Conservation (phyloP, 805 yeast species). For the Isabelozyma rhagii region DNA sequence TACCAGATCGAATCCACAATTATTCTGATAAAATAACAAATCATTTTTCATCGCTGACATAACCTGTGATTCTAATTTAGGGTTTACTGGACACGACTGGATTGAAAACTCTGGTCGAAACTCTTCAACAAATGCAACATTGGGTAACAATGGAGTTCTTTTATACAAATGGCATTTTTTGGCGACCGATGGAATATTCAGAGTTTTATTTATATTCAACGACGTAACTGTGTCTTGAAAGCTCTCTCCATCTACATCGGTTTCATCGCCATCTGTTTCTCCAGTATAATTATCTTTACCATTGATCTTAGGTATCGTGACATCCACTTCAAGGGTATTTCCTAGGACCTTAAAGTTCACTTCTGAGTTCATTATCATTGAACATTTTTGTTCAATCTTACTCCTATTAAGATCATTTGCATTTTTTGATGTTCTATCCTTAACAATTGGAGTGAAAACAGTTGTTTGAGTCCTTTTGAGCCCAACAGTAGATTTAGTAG, state of each 20-base stretch:
- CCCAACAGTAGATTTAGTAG: conserved; percentile 1
- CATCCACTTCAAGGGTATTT: conserved; percentile 3
- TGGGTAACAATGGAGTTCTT: conserved; percentile 23
- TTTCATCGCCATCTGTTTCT: not conserved
- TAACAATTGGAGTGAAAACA: conserved; percentile 17
- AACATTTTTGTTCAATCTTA: conserved; percentile 18
- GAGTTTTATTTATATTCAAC: not conserved
- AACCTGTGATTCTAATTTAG: conserved; percentile 49
- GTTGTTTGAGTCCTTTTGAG: conserved; percentile 20
- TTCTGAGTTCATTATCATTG: conserved; percentile 18
- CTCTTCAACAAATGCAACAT: conserved; percentile 45
- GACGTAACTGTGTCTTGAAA: conserved; percentile 10
- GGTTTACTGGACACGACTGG: conserved; percentile 53
- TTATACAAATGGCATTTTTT: conserved; percentile 8
- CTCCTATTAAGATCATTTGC: conserved; percentile 16
- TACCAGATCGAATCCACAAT: conserved; percentile 26
- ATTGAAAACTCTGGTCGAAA: conserved; percentile 50
- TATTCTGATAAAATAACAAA: conserved; percentile 39
- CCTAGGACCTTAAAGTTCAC: not conserved
- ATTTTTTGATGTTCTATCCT: conserved; percentile 12
- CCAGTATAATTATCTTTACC: conserved; percentile 4
- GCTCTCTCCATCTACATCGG: not conserved
- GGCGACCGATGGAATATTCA: not conserved
- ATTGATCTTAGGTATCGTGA: not conserved
- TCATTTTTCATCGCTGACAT: conserved; percentile 53